Base-by-base conservation (phyloP, 2,329 filamentous ascomycete species). In the Aspergillaceae sp. region DNA sequence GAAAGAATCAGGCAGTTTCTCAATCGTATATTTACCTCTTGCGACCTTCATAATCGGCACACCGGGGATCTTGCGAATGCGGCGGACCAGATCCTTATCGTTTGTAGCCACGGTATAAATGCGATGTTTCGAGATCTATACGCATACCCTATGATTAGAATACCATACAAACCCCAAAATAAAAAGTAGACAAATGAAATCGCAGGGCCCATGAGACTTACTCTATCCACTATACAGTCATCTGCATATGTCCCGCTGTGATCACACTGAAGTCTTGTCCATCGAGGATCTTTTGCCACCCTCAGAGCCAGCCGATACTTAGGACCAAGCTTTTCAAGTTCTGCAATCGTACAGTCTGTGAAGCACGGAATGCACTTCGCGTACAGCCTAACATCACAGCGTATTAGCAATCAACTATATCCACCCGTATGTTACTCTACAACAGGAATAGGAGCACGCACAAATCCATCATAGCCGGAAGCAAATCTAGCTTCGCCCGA, bases 1-100 rank as follows among this genome's bases (percentile, higher is more conserved):
- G 32, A 87, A 86, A 34, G 87, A 87, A 67, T 89, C 86, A 4
- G 90, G 90, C 51, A 96, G 69, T 58, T 90, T 80, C 75, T 97
- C 92, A 60, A 98, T 92, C 41, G 91, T 84, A 68, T 96, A 97
- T 69, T 96, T 96, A 40, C 87, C 88, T 60, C 87, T 79, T 4
- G 85, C 86, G 29, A 92, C 87, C 60, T 83, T 88, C 75, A 95
- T 75, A 46, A 79, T 77, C 1, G 77, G 77, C 8, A 78, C 75
- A 61, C 83, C 83, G 1, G 83, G 83, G 44, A 92, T 81, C 72
- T 95, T 96, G 52, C 90, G 77, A 58, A 95, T 77, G 47, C 90
- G 75, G 61, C 88, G 76, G 72, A 94, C 92, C 49, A 94, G 70
- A 56, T 89, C 86, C 55, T 86, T 78, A 76, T 77, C 75, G 55